Conservation (phyloP, 2,329 filamentous ascomycete species). For the Byssothecium circinans region DNA sequence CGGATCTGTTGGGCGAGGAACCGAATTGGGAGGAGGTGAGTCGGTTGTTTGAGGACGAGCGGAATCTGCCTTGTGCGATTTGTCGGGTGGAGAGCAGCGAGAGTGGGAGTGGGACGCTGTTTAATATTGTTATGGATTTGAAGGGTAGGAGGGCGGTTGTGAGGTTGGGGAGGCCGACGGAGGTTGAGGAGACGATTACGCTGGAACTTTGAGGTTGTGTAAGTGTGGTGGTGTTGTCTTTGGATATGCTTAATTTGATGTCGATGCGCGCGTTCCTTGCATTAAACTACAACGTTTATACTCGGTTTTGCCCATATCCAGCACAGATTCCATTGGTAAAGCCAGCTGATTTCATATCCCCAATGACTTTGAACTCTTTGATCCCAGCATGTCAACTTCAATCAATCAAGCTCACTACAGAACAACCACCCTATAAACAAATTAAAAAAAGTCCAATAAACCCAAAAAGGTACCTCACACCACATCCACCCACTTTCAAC, state of each 20-base stretch:
- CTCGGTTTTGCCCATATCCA: too few relatives aligned
- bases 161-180: conserved; percentile 33
- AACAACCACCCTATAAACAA: too few relatives aligned
- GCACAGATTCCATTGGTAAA: too few relatives aligned
- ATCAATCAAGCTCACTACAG: too few relatives aligned
- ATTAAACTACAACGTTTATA: too few relatives aligned
- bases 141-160: conserved; percentile 33
- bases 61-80: conserved; percentile 42
- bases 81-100: conserved; percentile 27
- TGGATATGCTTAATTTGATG: not conserved
- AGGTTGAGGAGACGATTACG: conserved; percentile 29
- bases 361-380: too few relatives aligned
- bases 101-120: conserved; percentile 37
- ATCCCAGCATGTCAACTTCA: too few relatives aligned
- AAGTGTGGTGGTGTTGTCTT: not conserved
- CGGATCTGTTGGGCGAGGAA: conserved; percentile 18
- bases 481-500: too few relatives aligned
- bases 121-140: conserved; percentile 44
- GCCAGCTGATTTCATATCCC: too few relatives aligned
- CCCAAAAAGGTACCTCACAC: too few relatives aligned
- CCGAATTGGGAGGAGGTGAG: conserved; percentile 34
- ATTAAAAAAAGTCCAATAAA: too few relatives aligned
- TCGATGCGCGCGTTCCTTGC: too few relatives aligned
- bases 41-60: conserved; percentile 47
- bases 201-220: conserved; percentile 19